A percentile compares a stretch with the other conserved stretches of the same genome.
These are phyloP conservation scores for Aquilaria malaccensis DNA, from an alignment of 345 rosid species.

Conservation along the genomic window DNA sequence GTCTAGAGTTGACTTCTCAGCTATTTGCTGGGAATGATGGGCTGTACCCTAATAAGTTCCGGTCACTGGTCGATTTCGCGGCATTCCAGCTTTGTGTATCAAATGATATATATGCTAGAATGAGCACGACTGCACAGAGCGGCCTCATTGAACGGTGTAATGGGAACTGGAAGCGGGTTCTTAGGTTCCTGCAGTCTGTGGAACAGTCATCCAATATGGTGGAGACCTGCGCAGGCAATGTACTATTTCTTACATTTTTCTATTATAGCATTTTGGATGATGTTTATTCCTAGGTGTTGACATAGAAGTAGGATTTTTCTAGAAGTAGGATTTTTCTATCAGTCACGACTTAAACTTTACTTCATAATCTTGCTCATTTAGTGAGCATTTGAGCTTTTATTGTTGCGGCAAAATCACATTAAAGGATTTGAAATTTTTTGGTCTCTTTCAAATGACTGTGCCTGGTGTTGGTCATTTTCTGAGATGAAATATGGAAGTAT, in stretches of 20 bases:
- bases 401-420: not conserved
- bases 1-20: slow-evolving; percentile 73
- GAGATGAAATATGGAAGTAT: not conserved
- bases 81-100: slow-evolving; percentile 71
- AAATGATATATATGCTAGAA: slow-evolving; percentile 42
- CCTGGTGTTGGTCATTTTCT: not conserved
- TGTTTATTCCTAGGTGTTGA: too few relatives aligned
- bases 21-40: slow-evolving; percentile 65
- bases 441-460: too few relatives aligned
- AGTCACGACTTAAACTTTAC: too few relatives aligned
- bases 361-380: not conserved
- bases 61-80: slow-evolving; percentile 74
- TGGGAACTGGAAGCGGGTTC: slow-evolving; percentile 81
- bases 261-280: not conserved
- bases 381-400: not conserved
- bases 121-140: slow-evolving; percentile 42
- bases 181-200: slow-evolving; percentile 85
- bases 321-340: too few relatives aligned
- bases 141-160: slow-evolving; percentile 51
- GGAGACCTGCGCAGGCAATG: slow-evolving; percentile 87
- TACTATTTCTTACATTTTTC: slow-evolving; percentile 35
- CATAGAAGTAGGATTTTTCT: too few relatives aligned
- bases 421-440: not conserved
- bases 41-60: slow-evolving; percentile 52
- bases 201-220: slow-evolving; percentile 68